phyloP scores from a whole-genome alignment of 768 basidiomycete genomes.

The Boletus bicolor region DNA sequence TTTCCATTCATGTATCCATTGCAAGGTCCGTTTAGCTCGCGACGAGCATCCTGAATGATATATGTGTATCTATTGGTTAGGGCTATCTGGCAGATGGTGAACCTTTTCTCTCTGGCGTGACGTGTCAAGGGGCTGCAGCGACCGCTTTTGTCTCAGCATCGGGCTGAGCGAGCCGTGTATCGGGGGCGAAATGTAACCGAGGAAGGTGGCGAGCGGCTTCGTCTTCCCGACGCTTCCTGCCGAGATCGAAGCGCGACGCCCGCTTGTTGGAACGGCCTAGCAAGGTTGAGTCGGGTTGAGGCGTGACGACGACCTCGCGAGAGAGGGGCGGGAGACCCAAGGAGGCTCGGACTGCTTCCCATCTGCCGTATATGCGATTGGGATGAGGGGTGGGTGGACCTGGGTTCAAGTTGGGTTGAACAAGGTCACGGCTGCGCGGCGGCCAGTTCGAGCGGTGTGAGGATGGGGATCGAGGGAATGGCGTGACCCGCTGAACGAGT shows the following conservation, averaged over 20 bases:
- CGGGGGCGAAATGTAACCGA: conserved; percentile 24
- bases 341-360: conserved; percentile 31
- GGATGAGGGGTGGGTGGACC: background rate
- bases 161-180: background rate
- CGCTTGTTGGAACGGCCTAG: conserved; percentile 4
- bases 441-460: background rate
- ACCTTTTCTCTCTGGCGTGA: background rate
- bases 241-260: conserved; percentile 25
- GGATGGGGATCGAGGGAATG: background rate
- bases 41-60: background rate
- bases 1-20: conserved; percentile 2
- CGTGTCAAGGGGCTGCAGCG: background rate
- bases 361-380: conserved; percentile 30
- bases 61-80: background rate
- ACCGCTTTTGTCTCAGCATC: background rate
- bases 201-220: conserved; percentile 10
- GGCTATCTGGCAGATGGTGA: background rate
- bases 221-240: conserved; percentile 10
- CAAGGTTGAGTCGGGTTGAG: background rate
- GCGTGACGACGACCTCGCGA: conserved; percentile 1
- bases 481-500: conserved; percentile 15
- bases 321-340: conserved; percentile 29
- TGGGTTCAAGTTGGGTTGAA: background rate
- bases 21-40: background rate
- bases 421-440: background rate